These are phyloP conservation scores for Pouteria glomerata DNA, from an alignment of 148 eudicot genomes.

Conservation along the genomic window DNA sequence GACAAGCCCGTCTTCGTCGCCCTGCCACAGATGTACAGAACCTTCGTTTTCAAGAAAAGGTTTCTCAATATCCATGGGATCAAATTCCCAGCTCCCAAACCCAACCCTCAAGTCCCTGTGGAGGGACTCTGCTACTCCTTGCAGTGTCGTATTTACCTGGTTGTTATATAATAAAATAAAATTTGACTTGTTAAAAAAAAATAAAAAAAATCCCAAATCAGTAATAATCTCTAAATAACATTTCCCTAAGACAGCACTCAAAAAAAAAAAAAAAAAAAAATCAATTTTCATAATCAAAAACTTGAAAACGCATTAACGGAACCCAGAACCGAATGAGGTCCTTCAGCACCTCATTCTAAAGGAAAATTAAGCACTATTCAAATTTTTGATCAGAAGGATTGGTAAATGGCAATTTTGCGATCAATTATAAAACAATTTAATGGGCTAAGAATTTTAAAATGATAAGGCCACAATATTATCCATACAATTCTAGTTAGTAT, in stretches of 20 bases:
- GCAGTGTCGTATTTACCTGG: conserved; percentile 25
- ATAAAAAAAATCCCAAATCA: not conserved
- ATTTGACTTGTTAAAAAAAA: too few relatives aligned
- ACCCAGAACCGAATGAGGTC: not conserved
- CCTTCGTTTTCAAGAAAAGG: conserved; percentile 17
- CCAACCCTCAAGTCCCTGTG: conserved; percentile 37
- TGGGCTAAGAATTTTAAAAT: too few relatives aligned
- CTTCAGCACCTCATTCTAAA: not conserved
- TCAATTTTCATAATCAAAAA: not conserved
- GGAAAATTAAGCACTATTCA: too few relatives aligned
- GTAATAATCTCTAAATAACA: not conserved
- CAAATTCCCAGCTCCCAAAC: conserved; percentile 48
- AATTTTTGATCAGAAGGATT: too few relatives aligned
- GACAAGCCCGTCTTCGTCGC: conserved; percentile 43
- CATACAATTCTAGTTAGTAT: too few relatives aligned
- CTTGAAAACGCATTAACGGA: not conserved
- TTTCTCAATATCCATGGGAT: conserved; percentile 34
- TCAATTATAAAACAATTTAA: too few relatives aligned
- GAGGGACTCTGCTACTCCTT: conserved; percentile 36
- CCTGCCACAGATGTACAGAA: conserved; percentile 50
- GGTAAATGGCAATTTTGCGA: too few relatives aligned
- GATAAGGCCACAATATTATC: too few relatives aligned
- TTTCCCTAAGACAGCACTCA: not conserved
- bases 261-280: not conserved
- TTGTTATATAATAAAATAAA: not conserved